A percentile compares a stretch with the other conserved stretches of the same genome.
These are phyloP conservation scores for Ceriops zippeliana DNA, from an alignment of 345 rosid genomes.

Conservation along the genomic window DNA sequence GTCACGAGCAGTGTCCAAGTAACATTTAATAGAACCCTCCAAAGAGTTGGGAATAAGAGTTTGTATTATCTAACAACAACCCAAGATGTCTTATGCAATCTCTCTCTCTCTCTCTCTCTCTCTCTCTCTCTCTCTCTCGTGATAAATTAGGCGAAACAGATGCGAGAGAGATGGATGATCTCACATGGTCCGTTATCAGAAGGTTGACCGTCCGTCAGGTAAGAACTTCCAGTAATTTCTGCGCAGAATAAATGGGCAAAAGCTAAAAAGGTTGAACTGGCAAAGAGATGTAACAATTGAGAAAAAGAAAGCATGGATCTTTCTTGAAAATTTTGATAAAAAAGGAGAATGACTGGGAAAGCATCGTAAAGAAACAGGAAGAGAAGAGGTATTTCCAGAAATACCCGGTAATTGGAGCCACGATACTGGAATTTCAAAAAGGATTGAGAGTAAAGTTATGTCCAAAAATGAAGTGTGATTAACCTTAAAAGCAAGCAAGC, in stretches of 20 bases:
- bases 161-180: conserved; percentile 21
- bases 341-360: conserved; percentile 10
- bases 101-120: neutral
- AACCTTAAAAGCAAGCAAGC: too few species aligned
- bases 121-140: neutral
- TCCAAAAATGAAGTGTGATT: conserved; percentile 13
- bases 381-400: neutral
- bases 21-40: conserved; percentile 20
- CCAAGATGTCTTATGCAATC: conserved; percentile 8
- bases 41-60: conserved; percentile 23
- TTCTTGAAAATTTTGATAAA: conserved; percentile 22
- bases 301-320: conserved; percentile 35
- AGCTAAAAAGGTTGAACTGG: too few species aligned
- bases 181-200: conserved; percentile 38
- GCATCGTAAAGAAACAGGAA: conserved; percentile 9
- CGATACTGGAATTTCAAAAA: neutral
- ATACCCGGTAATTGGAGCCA: neutral
- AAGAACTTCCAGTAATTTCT: conserved; percentile 35
- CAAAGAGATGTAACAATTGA: neutral
- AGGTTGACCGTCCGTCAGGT: conserved; percentile 23
- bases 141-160: conserved; percentile 11
- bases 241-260: conserved; percentile 21
- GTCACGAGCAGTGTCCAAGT: conserved; percentile 58
- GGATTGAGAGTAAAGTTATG: conserved; percentile 43
- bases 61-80: conserved; percentile 17